Conservation (phyloP, 352 stramenopile species). For the Halophytophthora batemanensis region DNA sequence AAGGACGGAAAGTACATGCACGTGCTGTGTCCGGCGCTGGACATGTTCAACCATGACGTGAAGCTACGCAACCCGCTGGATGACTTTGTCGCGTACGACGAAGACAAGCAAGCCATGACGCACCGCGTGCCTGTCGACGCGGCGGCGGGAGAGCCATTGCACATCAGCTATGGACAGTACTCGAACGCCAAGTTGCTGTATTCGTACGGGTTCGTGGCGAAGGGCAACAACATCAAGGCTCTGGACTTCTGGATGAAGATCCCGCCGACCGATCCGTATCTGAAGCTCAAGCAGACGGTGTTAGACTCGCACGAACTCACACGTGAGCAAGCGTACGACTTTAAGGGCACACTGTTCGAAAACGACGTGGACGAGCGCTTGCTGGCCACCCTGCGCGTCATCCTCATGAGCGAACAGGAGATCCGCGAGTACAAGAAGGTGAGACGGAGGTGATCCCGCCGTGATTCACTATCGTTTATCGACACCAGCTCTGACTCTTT, state of each 20-base stretch:
- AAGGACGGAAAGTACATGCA: constrained; percentile 39
- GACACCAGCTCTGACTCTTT: neutral
- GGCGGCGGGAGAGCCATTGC: constrained; percentile 28
- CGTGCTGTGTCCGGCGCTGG: constrained; percentile 62
- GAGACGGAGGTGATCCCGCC: neutral
- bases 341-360: constrained; percentile 53
- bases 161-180: constrained; percentile 74
- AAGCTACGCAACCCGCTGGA: constrained; percentile 36
- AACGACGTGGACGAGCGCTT: constrained; percentile 57
- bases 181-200: constrained; percentile 80
- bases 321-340: constrained; percentile 64
- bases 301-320: constrained; percentile 60
- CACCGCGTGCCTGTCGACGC: constrained; percentile 38
- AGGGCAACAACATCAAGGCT: constrained; percentile 32
- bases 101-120: constrained; percentile 38
- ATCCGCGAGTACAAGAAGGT: constrained; percentile 48
- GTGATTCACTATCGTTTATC: neutral
- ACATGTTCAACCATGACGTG: constrained; percentile 80
- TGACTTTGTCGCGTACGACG: constrained; percentile 53
- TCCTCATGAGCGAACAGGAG: constrained; percentile 55
- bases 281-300: constrained; percentile 59
- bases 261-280: constrained; percentile 43
- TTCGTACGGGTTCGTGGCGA: constrained; percentile 65
- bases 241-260: constrained; percentile 80
- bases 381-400: constrained; percentile 53